A percentile compares a stretch with the other conserved stretches of the same genome.
Conservation (phyloP, 1,139 yeast genomes). For the Lodderomyces oxycetoniae region DNA sequence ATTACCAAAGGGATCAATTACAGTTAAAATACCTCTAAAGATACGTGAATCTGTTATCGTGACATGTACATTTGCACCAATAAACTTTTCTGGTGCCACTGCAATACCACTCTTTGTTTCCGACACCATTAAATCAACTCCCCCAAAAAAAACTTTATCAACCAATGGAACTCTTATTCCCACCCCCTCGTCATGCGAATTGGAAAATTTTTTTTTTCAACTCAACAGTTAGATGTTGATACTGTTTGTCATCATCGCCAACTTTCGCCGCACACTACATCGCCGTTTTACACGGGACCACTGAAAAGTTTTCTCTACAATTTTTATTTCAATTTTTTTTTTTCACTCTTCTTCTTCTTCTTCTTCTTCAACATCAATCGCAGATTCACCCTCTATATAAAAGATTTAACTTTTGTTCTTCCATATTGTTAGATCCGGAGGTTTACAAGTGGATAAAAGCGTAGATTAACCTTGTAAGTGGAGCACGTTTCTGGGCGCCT, state of each 20-base stretch:
- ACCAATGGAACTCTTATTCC: too few relatives aligned
- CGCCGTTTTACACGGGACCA: too few relatives aligned
- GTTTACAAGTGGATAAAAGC: conserved; percentile 32
- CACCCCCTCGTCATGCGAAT: too few relatives aligned
- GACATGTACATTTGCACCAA: conserved; percentile 31
- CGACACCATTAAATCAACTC: not conserved
- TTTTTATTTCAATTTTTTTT: too few relatives aligned
- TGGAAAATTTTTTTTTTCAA: too few relatives aligned
- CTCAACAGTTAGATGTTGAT: too few relatives aligned
- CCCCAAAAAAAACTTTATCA: not conserved
- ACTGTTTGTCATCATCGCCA: too few relatives aligned
- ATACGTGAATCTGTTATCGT: conserved; percentile 29
- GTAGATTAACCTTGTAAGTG: conserved; percentile 37
- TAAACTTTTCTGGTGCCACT: conserved; percentile 23
- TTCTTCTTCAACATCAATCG: conserved; percentile 40
- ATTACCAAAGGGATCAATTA: conserved; percentile 46
- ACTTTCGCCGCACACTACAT: too few relatives aligned
- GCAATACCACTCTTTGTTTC: conserved; percentile 1
- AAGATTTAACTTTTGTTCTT: conserved; percentile 20
- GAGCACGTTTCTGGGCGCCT: conserved; percentile 60
- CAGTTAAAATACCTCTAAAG: conserved; percentile 39
- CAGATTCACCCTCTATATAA: conserved; percentile 35
- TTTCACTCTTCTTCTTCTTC: conserved; percentile 6
- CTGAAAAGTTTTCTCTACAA: too few relatives aligned
- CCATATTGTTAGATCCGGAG: conserved; percentile 17